These are phyloP conservation scores for Podila epicladia DNA, from an alignment of 192 early-diverging fungal genomes.

Conservation along the genomic window DNA sequence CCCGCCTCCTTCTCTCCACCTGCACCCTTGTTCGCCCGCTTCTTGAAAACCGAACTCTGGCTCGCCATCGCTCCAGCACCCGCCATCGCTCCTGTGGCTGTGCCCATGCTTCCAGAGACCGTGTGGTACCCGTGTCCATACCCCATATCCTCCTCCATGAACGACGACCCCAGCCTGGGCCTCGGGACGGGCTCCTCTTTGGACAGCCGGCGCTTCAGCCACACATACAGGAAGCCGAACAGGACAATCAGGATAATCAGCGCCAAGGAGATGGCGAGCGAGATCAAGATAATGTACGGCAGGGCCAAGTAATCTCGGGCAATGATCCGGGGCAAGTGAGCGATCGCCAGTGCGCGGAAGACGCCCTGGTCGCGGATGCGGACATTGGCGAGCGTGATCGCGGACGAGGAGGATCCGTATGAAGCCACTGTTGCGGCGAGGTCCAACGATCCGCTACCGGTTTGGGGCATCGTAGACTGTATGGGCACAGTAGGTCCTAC, in stretches of 20 bases:
- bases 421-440: not conserved
- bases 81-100: not conserved
- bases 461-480: not conserved
- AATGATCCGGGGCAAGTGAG: conserved; percentile 35
- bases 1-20: not conserved
- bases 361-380: conserved; percentile 40
- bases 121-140: not conserved
- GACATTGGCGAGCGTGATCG: not conserved
- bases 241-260: conserved; percentile 72
- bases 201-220: conserved; percentile 14
- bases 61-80: not conserved
- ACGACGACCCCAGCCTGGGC: conserved; percentile 17
- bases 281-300: conserved; percentile 74
- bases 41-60: not conserved
- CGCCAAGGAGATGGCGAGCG: conserved; percentile 72
- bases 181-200: not conserved
- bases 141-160: conserved; percentile 24
- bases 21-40: not conserved
- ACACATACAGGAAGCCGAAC: conserved; percentile 62
- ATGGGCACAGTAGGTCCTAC: not conserved
- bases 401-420: not conserved
- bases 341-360: conserved; percentile 36
- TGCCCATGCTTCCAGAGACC: not conserved
- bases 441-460: not conserved
- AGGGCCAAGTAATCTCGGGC: conserved; percentile 51